A percentile compares a stretch with the other conserved stretches of the same genome.
phyloP scores from a whole-genome alignment of 768 basidiomycete species.

The Symmetrospora coprosmae region DNA sequence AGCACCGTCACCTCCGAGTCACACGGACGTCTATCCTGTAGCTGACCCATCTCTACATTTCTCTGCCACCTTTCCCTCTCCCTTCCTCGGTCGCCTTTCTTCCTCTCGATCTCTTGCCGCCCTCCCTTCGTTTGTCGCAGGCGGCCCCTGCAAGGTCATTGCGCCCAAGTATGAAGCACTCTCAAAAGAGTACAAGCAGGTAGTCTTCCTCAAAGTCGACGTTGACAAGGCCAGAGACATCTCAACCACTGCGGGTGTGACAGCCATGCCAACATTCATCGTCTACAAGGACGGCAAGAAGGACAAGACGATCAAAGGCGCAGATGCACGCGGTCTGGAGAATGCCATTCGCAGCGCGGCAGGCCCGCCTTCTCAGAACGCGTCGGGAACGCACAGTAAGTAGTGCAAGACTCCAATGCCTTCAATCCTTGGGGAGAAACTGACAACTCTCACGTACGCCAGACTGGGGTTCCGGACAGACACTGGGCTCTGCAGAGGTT shows the following conservation, averaged over 20 bases:
- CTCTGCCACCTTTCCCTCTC: background rate
- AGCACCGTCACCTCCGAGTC: background rate
- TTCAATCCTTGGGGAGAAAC: no score
- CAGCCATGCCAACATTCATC: constrained; percentile 47
- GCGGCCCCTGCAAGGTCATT: constrained; percentile 70
- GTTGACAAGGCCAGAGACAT: constrained; percentile 62
- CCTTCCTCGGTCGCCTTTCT: background rate
- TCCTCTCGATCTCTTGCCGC: background rate
- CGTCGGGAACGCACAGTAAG: background rate
- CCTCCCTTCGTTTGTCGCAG: constrained; percentile 46
- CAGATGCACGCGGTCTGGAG: constrained; percentile 12
- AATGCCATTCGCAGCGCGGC: constrained; percentile 6
- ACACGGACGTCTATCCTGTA: no score
- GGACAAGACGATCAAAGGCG: constrained; percentile 11
- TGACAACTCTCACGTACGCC: no score
- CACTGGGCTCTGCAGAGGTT: background rate
- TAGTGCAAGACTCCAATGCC: background rate
- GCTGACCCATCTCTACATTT: background rate
- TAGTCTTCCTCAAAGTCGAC: constrained; percentile 57
- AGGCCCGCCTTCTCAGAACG: background rate
- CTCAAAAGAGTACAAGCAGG: constrained; percentile 52
- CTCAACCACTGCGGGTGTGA: constrained; percentile 49
- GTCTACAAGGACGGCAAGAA: constrained; percentile 17
- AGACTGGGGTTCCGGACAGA: constrained; percentile 10
- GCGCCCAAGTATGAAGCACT: constrained; percentile 61